Conservation (phyloP, 2,329 filamentous ascomycete genomes). For the Alternaria gansuensis region DNA sequence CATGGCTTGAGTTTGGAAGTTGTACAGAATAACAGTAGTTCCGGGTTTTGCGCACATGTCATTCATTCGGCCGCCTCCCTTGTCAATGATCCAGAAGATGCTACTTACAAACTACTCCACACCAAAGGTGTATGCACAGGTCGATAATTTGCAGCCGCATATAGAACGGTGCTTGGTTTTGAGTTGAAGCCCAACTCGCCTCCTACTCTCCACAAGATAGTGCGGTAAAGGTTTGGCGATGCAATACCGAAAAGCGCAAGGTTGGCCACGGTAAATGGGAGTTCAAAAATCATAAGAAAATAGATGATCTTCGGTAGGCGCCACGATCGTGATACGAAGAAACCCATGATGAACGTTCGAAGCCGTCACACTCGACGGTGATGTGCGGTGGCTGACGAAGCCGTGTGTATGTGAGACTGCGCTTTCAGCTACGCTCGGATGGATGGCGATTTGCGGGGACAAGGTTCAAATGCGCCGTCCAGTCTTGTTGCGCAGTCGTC, state of each 20-base stretch:
- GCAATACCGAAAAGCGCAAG: slow-evolving; percentile 77
- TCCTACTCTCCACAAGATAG: slow-evolving; percentile 76
- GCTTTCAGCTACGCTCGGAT: slow-evolving; percentile 20
- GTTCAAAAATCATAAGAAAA: slow-evolving; percentile 70
- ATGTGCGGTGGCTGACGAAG: slow-evolving; percentile 11
- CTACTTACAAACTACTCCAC: slow-evolving; percentile 75
- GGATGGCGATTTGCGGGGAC: slow-evolving; percentile 15
- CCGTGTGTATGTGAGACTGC: slow-evolving; percentile 9
- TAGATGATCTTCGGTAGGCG: slow-evolving; percentile 62
- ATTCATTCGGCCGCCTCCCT: not conserved
- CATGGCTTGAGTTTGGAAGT: not conserved
- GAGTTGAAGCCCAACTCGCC: slow-evolving; percentile 77
- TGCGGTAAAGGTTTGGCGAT: slow-evolving; percentile 76
- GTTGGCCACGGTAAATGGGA: slow-evolving; percentile 69
- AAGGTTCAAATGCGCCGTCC: slow-evolving; percentile 1
- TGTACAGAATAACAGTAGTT: not conserved
- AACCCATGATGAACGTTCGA: slow-evolving; percentile 31
- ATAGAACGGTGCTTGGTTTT: slow-evolving; percentile 72
- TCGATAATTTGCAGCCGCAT: slow-evolving; percentile 76
- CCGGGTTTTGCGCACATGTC: not conserved
- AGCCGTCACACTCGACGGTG: not conserved
- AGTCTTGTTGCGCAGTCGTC: slow-evolving; percentile 5
- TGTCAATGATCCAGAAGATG: not conserved
- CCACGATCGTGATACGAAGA: slow-evolving; percentile 66
- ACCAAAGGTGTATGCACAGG: slow-evolving; percentile 71